phyloP scores from a whole-genome alignment of 441 rosid species.

The Gossypium armourianum region DNA sequence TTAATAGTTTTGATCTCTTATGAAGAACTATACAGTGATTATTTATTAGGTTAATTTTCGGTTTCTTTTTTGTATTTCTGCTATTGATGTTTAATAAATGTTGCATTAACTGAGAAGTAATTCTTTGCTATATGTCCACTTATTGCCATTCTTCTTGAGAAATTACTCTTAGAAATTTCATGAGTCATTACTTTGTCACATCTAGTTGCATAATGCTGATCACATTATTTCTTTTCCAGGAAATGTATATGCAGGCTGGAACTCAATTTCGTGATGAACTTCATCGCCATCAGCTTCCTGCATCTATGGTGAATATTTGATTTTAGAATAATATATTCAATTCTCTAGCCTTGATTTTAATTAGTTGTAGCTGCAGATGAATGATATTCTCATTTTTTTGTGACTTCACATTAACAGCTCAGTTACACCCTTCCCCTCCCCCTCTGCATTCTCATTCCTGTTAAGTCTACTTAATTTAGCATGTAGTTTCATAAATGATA shows the following conservation, averaged over 20 bases:
- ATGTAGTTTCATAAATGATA: constrained; percentile 2
- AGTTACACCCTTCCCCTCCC: not conserved
- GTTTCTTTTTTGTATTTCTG: not conserved
- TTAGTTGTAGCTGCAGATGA: not conserved
- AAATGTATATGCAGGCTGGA: constrained; percentile 85
- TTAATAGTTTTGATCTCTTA: not conserved
- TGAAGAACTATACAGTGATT: not conserved
- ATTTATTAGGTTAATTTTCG: not conserved
- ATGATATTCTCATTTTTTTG: not conserved
- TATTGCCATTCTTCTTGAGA: not conserved
- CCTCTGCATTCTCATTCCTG: not conserved
- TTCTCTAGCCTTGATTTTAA: not conserved
- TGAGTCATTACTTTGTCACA: not conserved
- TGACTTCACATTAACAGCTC: not conserved
- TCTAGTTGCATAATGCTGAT: not conserved
- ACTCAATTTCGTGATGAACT: constrained; percentile 90
- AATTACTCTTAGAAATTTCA: not conserved
- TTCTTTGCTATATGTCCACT: not conserved
- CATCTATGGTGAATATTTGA: constrained; percentile 45
- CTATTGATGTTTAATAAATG: not conserved
- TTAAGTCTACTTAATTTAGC: constrained; percentile 10
- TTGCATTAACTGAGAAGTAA: not conserved
- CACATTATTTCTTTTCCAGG: constrained; percentile 40
- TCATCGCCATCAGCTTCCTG: constrained; percentile 78
- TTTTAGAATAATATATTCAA: not conserved